phyloP scores from a whole-genome alignment of 257 asterid genomes.

The Lithospermum erythrorhizon region DNA sequence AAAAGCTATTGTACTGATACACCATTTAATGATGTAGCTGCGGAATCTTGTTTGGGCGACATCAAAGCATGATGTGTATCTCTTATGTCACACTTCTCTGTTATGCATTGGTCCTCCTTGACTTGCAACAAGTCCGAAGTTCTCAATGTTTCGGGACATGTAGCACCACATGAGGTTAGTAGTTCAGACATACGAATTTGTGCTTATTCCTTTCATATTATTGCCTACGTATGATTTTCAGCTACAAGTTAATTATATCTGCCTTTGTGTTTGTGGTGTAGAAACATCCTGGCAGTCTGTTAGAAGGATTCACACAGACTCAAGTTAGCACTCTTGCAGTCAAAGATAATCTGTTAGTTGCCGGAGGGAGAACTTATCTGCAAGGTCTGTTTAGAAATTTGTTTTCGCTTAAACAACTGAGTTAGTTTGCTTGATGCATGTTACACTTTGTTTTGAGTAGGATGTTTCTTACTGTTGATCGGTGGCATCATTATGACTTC shows the following conservation, averaged over 20 bases:
- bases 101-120: constrained; percentile 79
- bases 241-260: background rate
- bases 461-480: background rate
- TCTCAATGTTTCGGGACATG: constrained; percentile 76
- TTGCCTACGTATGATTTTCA: background rate
- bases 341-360: constrained; percentile 76
- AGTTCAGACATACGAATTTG: background rate
- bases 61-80: constrained; percentile 81
- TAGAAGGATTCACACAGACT: constrained; percentile 90
- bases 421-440: background rate
- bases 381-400: constrained; percentile 20
- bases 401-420: background rate
- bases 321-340: constrained; percentile 93
- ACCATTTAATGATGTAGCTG: constrained; percentile 36
- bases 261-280: constrained; percentile 15
- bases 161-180: constrained; percentile 73
- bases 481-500: background rate
- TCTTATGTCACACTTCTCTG: constrained; percentile 75
- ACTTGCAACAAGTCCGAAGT: constrained; percentile 56
- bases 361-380: constrained; percentile 95
- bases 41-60: constrained; percentile 94
- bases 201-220: background rate
- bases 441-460: background rate
- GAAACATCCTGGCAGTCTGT: constrained; percentile 90
- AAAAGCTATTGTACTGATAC: background rate